phyloP scores from a whole-genome alignment of 306 rosid genomes.

The Cicer pinnatifidum region DNA sequence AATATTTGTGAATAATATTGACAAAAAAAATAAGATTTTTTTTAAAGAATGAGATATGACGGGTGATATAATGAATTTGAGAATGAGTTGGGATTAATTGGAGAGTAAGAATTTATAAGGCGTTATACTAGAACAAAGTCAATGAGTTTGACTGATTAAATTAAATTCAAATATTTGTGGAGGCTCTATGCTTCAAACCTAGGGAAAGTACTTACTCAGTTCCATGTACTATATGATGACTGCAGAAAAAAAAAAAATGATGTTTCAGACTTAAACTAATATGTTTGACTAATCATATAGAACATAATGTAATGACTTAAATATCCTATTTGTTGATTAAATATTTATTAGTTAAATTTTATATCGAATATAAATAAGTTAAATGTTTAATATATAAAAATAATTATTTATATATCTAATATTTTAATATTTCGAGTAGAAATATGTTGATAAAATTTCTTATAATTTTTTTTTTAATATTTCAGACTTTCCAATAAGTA shows the following conservation, averaged over 20 bases:
- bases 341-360: too few relatives aligned
- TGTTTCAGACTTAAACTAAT: background rate
- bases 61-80: background rate
- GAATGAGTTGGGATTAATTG: background rate
- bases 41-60: background rate
- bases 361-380: too few relatives aligned
- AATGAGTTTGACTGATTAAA: slow-evolving; percentile 38
- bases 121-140: slow-evolving; percentile 8
- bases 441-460: rapidly evolving
- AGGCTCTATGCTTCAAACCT: slow-evolving; percentile 7
- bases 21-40: too few relatives aligned
- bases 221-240: background rate
- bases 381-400: too few relatives aligned
- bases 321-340: background rate
- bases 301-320: background rate
- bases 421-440: too few relatives aligned
- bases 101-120: slow-evolving; percentile 40
- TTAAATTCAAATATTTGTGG: background rate
- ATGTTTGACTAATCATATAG: slow-evolving; percentile 35
- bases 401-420: too few relatives aligned
- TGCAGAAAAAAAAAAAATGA: background rate
- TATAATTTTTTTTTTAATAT: too few relatives aligned
- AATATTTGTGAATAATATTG: background rate
- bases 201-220: background rate
- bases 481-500: too few relatives aligned